phyloP scores from a whole-genome alignment of 2,329 filamentous ascomycete genomes.

The Verticillium nonalfalfae region DNA sequence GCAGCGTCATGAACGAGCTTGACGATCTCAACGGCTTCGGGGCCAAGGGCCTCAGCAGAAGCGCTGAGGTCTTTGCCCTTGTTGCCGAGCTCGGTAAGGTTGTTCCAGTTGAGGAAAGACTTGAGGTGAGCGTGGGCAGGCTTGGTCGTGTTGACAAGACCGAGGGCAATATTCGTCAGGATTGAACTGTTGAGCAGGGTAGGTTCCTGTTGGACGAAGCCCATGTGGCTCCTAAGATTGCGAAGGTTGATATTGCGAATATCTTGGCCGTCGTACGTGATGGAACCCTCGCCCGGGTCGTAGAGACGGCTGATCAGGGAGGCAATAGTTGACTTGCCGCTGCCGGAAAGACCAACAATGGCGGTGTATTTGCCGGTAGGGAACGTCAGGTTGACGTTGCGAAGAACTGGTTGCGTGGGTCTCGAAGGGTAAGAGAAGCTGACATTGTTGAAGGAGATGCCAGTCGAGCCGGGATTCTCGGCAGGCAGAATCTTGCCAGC shows the following conservation, averaged over 20 bases:
- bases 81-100: slow-evolving; percentile 36
- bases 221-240: slow-evolving; percentile 21
- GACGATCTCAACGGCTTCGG: slow-evolving; percentile 33
- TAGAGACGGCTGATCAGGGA: slow-evolving; percentile 35
- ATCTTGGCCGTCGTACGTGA: slow-evolving; percentile 29
- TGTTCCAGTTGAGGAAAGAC: slow-evolving; percentile 29
- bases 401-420: slow-evolving; percentile 25
- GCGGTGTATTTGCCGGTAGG: slow-evolving; percentile 35
- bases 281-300: slow-evolving; percentile 31
- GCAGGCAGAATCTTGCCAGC: slow-evolving; percentile 24
- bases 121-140: slow-evolving; percentile 26
- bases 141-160: slow-evolving; percentile 26
- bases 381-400: slow-evolving; percentile 24
- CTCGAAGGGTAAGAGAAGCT: slow-evolving; percentile 30
- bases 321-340: slow-evolving; percentile 40
- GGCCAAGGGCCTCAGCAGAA: slow-evolving; percentile 11
- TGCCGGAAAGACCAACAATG: slow-evolving; percentile 43
- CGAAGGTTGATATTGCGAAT: slow-evolving; percentile 27
- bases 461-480: slow-evolving; percentile 35
- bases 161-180: slow-evolving; percentile 36
- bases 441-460: slow-evolving; percentile 28
- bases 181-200: slow-evolving; percentile 26
- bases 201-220: slow-evolving; percentile 26
- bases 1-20: slow-evolving; percentile 38
- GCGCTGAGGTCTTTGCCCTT: slow-evolving; percentile 17